phyloP scores from a whole-genome alignment of 306 rosid species.

The Cucumis cinereus region DNA sequence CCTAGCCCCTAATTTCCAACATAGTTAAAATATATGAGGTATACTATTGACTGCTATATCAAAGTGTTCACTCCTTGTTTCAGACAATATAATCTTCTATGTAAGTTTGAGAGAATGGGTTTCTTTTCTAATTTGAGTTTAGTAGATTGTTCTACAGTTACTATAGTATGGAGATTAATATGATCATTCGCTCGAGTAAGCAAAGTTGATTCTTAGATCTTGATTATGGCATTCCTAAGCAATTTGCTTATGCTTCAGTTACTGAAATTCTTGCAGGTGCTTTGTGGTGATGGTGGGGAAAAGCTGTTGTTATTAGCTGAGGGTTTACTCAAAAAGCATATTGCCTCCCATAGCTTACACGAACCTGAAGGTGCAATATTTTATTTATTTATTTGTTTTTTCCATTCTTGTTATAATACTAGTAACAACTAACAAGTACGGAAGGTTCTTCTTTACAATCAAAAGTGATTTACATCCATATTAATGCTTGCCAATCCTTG shows the following conservation, averaged over 20 bases:
- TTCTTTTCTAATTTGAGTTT: not conserved
- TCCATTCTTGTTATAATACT: slow-evolving; percentile 2
- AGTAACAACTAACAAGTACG: not conserved
- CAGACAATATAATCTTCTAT: not conserved
- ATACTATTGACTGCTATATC: not conserved
- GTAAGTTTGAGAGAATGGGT: not conserved
- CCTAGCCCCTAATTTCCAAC: no score
- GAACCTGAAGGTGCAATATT: slow-evolving; percentile 76
- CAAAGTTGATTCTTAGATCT: slow-evolving; percentile 1
- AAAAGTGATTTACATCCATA: not conserved
- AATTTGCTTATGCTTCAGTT: slow-evolving; percentile 8
- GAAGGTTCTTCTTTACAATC: not conserved
- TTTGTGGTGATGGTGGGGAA: slow-evolving; percentile 74
- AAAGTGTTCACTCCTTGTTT: not conserved
- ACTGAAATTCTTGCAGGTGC: slow-evolving; percentile 42
- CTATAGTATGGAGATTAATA: not conserved
- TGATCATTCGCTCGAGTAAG: not conserved
- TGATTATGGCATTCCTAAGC: not conserved
- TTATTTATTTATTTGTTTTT: not conserved
- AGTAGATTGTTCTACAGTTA: not conserved
- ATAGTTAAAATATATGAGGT: not conserved
- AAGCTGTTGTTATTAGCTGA: slow-evolving; percentile 81
- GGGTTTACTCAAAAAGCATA: slow-evolving; percentile 91
- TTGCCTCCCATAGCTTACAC: slow-evolving; percentile 78
- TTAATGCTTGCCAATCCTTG: slow-evolving; percentile 15